phyloP scores from a whole-genome alignment of 1,139 yeast species.

The Nadsonia commutata region DNA sequence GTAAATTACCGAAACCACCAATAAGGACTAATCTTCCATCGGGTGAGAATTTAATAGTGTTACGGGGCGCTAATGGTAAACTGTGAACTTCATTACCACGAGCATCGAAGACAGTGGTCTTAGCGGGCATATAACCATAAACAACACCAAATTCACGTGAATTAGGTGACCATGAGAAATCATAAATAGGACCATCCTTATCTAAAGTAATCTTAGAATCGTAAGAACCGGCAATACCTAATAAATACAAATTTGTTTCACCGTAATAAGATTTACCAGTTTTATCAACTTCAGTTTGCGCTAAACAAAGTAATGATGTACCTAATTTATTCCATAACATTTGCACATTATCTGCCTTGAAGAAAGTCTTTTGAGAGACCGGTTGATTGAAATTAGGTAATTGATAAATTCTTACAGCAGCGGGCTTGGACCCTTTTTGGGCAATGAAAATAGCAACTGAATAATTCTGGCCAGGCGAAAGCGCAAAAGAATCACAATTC shows the following conservation, averaged over 20 bases:
- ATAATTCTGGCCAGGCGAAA: slow-evolving; percentile 85
- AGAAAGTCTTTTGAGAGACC: slow-evolving; percentile 73
- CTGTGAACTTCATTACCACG: slow-evolving; percentile 81
- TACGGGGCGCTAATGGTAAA: slow-evolving; percentile 77
- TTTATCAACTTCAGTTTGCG: slow-evolving; percentile 91
- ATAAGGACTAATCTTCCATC: slow-evolving; percentile 83
- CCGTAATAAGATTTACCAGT: slow-evolving; percentile 94
- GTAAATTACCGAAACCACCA: slow-evolving; percentile 96
- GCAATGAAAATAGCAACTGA: slow-evolving; percentile 88
- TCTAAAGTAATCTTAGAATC: slow-evolving; percentile 80
- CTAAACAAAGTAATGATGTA: slow-evolving; percentile 83
- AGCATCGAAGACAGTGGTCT: slow-evolving; percentile 86
- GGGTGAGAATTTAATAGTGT: slow-evolving; percentile 84
- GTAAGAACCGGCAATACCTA: slow-evolving; percentile 86
- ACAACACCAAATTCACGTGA: slow-evolving; percentile 95
- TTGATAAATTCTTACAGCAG: slow-evolving; percentile 71
- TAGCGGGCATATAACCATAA: slow-evolving; percentile 96
- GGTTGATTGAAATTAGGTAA: slow-evolving; percentile 60
- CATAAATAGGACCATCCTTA: slow-evolving; percentile 94
- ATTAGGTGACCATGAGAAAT: slow-evolving; percentile 93
- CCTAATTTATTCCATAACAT: slow-evolving; percentile 92
- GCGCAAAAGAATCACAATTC: slow-evolving; percentile 31
- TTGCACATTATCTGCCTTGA: slow-evolving; percentile 89
- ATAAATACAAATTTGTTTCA: slow-evolving; percentile 78
- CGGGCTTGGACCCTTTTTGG: slow-evolving; percentile 66